A percentile compares a stretch with the other conserved stretches of the same genome.
These are phyloP conservation scores for Phytopythium aichiense DNA, from an alignment of 352 stramenopile species.

Conservation along the genomic window DNA sequence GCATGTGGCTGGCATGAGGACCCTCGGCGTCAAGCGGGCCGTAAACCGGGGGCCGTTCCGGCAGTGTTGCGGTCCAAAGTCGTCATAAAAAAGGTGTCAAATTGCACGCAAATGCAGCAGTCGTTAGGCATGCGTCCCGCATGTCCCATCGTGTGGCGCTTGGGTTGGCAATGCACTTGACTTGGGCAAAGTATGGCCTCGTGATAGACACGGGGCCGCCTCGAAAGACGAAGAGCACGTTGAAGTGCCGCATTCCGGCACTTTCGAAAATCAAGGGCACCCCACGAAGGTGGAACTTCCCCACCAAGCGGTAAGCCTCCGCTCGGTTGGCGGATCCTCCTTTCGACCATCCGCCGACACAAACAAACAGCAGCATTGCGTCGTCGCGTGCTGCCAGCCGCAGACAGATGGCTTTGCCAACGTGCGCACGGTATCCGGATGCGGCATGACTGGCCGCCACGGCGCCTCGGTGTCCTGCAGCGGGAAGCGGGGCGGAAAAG, in stretches of 20 bases:
- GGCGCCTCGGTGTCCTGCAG: background rate
- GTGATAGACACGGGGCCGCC: conserved; percentile 3
- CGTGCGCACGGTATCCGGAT: too few species aligned
- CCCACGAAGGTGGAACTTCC: too few species aligned
- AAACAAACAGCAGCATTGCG: too few species aligned
- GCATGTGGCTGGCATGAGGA: background rate
- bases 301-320: too few species aligned
- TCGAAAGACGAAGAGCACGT: background rate
- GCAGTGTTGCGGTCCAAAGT: background rate
- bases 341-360: too few species aligned
- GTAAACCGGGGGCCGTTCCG: background rate
- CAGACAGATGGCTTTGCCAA: background rate
- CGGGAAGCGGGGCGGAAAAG: background rate
- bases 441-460: background rate
- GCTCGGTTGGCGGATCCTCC: too few species aligned
- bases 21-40: background rate
- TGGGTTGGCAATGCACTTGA: background rate
- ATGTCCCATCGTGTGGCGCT: background rate
- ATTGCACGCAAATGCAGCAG: too few species aligned
- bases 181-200: background rate
- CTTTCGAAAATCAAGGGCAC: background rate
- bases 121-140: background rate
- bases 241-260: background rate
- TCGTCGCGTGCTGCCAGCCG: background rate
- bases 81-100: background rate